Conservation (phyloP, 106 monocot genomes). For the Acorus gramineus region DNA sequence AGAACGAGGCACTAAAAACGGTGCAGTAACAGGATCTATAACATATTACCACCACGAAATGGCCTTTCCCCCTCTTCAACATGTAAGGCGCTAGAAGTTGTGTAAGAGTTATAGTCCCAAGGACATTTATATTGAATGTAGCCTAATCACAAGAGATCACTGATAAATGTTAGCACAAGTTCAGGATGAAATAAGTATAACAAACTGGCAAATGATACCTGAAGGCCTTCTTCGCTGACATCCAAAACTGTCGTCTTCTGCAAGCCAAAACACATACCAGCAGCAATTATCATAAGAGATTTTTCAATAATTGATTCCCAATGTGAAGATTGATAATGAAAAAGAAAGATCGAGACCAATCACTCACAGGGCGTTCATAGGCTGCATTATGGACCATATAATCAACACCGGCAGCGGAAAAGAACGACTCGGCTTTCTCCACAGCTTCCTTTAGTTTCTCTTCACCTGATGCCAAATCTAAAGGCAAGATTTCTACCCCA, state of each 20-base stretch:
- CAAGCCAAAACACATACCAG: neutral
- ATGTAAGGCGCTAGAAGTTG: constrained; percentile 80
- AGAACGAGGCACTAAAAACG: neutral
- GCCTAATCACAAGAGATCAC: constrained; percentile 19
- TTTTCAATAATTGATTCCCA: no score
- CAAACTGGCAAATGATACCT: constrained; percentile 18
- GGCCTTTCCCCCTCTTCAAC: constrained; percentile 74
- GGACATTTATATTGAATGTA: constrained; percentile 76
- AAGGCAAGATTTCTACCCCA: constrained; percentile 65
- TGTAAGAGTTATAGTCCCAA: constrained; percentile 80
- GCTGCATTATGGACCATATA: constrained; percentile 99
- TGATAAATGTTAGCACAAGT: neutral
- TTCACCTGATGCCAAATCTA: constrained; percentile 74
- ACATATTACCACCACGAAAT: constrained; percentile 81
- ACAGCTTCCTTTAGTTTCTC: constrained; percentile 62
- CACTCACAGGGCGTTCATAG: constrained; percentile 72
- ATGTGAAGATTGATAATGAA: neutral
- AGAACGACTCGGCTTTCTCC: constrained; percentile 73
- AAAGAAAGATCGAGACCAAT: neutral
- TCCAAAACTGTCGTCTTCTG: constrained; percentile 25
- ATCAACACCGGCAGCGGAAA: constrained; percentile 62
- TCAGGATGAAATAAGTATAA: neutral
- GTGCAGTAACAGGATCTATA: neutral
- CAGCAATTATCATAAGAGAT: neutral
- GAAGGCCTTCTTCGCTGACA: constrained; percentile 17